Evolutionary conservation across 2,329 filamentous ascomycete species (phyloP).

Genomic region (Trichophyton benhamiae): DNA sequence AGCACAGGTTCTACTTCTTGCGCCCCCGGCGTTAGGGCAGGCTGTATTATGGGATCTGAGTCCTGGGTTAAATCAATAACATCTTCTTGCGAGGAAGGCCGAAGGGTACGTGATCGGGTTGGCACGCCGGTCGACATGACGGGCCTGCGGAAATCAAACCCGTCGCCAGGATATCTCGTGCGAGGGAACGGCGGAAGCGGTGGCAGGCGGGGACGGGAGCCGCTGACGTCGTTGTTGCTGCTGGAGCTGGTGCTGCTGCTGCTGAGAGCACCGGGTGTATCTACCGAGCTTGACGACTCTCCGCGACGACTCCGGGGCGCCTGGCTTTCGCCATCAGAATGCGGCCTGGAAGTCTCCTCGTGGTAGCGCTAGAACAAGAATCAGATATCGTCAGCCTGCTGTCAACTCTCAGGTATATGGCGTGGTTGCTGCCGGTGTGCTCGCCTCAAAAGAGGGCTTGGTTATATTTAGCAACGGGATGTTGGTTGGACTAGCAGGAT

Average conservation of each 20-base stretch:
- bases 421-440: not conserved
- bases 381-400: conserved; percentile 11
- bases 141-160: conserved; percentile 44
- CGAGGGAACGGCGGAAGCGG: conserved; percentile 22
- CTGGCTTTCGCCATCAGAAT: conserved; percentile 17
- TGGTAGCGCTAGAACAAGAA: conserved; percentile 22
- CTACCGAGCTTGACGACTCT: conserved; percentile 8
- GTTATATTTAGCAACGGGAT: not conserved
- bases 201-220: conserved; percentile 2
- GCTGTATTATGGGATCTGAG: conserved; percentile 23
- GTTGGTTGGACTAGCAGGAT: no score
- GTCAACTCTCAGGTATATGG: conserved; percentile 5
- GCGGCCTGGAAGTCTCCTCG: conserved; percentile 26
- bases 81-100: conserved; percentile 17
- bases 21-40: conserved; percentile 8
- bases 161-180: conserved; percentile 39
- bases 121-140: conserved; percentile 30
- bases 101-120: conserved; percentile 12
- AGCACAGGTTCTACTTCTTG: not conserved
- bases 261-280: not conserved
- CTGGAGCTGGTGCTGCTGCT: not conserved
- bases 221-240: not conserved
- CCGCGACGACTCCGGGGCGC: conserved; percentile 16
- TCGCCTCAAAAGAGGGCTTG: not conserved
- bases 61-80: conserved; percentile 39